A percentile compares a stretch with the other conserved stretches of the same genome.
phyloP scores from a whole-genome alignment of 2,329 filamentous ascomycete species.

The Xylaria sp. region DNA sequence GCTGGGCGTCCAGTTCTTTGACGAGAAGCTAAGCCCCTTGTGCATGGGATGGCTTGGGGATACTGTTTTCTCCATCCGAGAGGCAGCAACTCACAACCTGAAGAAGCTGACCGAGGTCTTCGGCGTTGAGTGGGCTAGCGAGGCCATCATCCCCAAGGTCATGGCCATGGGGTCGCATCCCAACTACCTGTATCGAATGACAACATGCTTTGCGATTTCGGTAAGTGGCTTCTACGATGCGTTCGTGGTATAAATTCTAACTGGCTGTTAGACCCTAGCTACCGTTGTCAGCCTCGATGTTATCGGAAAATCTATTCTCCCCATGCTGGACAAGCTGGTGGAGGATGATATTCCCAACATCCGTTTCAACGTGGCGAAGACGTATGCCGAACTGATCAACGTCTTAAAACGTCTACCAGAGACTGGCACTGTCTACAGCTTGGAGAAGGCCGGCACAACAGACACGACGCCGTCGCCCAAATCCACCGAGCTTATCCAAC shows the following conservation, averaged over 20 bases:
- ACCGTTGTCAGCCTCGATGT: slow-evolving; percentile 92
- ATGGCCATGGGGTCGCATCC: slow-evolving; percentile 98
- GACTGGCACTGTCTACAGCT: slow-evolving; percentile 79
- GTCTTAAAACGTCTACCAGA: slow-evolving; percentile 91
- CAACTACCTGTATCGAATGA: slow-evolving; percentile 99
- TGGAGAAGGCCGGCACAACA: slow-evolving; percentile 75
- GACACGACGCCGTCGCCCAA: slow-evolving; percentile 65
- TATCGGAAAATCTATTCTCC: slow-evolving; percentile 89
- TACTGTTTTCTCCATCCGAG: slow-evolving; percentile 97
- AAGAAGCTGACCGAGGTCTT: slow-evolving; percentile 99
- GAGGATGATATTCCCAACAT: slow-evolving; percentile 97
- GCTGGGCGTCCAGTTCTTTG: slow-evolving; percentile 95
- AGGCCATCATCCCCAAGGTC: slow-evolving; percentile 97
- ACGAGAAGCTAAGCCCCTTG: slow-evolving; percentile 91
- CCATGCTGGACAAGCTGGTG: slow-evolving; percentile 93
- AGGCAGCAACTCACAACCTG: slow-evolving; percentile 94
- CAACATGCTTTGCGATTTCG: slow-evolving; percentile 98
- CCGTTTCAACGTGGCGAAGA: slow-evolving; percentile 99
- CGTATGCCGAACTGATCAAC: slow-evolving; percentile 85
- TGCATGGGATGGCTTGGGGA: slow-evolving; percentile 99
- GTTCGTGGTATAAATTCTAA: slow-evolving; percentile 8
- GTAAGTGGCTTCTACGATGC: slow-evolving; percentile 64
- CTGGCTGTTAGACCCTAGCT: slow-evolving; percentile 73
- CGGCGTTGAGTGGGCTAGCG: slow-evolving; percentile 95
- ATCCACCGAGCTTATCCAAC: slow-evolving; percentile 79